phyloP scores from a whole-genome alignment of 148 eudicot genomes.

The Persicaria maculosa region DNA sequence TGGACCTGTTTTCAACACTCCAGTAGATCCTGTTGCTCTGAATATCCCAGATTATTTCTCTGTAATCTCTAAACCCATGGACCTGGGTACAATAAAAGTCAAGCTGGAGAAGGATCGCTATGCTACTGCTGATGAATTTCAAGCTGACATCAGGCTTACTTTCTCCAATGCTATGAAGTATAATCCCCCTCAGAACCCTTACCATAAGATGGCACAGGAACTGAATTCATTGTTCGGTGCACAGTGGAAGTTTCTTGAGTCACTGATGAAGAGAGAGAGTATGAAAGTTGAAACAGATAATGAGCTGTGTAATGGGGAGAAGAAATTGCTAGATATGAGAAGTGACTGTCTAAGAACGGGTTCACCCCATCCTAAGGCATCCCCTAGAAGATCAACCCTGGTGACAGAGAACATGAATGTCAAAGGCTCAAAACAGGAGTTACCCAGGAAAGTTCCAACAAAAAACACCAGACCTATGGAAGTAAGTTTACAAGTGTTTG shows the following conservation, averaged over 20 bases:
- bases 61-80: conserved; percentile 10
- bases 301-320: not conserved
- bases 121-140: not conserved
- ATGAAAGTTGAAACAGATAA: not conserved
- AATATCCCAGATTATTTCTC: conserved; percentile 9
- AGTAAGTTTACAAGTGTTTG: not conserved
- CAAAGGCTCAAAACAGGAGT: not conserved
- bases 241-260: not conserved
- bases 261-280: not conserved
- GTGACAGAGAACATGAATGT: not conserved
- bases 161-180: conserved; percentile 14
- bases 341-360: not conserved
- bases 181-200: not conserved
- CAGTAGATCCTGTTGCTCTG: conserved; percentile 5
- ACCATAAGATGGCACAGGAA: not conserved
- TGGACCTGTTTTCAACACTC: not conserved
- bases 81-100: not conserved
- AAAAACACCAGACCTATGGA: not conserved
- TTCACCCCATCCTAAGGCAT: not conserved
- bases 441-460: not conserved
- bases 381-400: not conserved
- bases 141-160: conserved; percentile 3
- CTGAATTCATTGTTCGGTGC: not conserved
- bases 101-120: not conserved
- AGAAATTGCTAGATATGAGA: not conserved